A percentile compares a stretch with the other conserved stretches of the same genome.
Conservation (phyloP, 345 rosid species). For the Euphorbia pulcherrima region DNA sequence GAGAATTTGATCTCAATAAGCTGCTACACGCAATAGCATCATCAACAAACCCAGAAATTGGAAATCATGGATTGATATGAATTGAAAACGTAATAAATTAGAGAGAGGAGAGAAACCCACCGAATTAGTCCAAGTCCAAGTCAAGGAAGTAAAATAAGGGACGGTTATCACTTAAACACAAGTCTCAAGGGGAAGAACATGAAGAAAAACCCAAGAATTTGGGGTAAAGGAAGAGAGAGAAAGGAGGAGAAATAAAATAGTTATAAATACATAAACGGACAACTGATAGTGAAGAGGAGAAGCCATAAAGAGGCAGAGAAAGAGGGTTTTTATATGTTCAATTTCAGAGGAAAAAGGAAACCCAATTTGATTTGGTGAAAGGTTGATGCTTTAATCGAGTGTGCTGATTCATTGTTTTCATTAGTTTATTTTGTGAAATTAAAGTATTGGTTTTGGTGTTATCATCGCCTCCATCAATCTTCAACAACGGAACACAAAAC, state of each 20-base stretch:
- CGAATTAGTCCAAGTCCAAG: conserved; percentile 18
- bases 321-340: conserved; percentile 5
- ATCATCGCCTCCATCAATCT: conserved; percentile 7
- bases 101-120: conserved; percentile 21
- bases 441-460: neutral
- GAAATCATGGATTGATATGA: neutral
- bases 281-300: conserved; percentile 6
- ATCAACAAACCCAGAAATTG: neutral
- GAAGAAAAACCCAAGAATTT: conserved; percentile 22
- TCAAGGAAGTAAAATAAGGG: conserved; percentile 30
- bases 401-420: neutral
- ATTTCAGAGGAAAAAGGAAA: conserved; percentile 8
- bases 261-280: neutral
- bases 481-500: conserved; percentile 16
- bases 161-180: conserved; percentile 24
- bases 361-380: conserved; percentile 20
- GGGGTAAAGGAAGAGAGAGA: conserved; percentile 37
- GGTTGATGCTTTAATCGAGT: conserved; percentile 3
- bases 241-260: neutral
- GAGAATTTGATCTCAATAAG: neutral
- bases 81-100: neutral
- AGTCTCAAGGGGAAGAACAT: conserved; percentile 15
- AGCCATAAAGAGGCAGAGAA: conserved; percentile 18
- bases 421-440: neutral
- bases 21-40: neutral